Base-by-base conservation (phyloP, 441 rosid genomes). In the Viola pubescens region DNA sequence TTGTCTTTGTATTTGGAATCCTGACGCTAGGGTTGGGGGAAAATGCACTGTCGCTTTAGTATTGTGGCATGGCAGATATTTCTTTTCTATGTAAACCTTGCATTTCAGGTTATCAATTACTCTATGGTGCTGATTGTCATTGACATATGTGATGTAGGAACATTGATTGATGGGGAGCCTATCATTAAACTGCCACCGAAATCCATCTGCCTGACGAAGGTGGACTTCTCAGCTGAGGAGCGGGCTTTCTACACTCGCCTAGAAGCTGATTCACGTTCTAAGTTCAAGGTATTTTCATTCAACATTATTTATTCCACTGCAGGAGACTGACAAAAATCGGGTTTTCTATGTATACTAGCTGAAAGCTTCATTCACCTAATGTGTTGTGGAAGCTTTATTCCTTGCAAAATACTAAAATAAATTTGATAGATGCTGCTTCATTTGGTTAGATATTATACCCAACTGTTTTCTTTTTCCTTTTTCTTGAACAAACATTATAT, bases 101-200 rank as follows among this genome's bases (percentile, higher is more conserved):
- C 13, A 34, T 60, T 48, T 59, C 2, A 48, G 37, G n/a, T 57
- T 13, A 4, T 6, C n/a, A 46, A 46, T 12, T 46, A 8, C 34
- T 71, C 12, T 64, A 65, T 62, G 63, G 56, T 70, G 70, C 72
- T 54, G 26, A 65, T 64, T 63, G 52, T 61, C 48, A n/a, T 61
- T 62, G 34, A 37, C 56, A 47, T 73, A 54, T 77, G 50, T 67
- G 56, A 55, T 84, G 26, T 60, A 89, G 98, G 82, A 75, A 89
- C 98, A 58, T 59, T 84, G 73, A 81, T 94, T 64, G 85, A 88
- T 71, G 96, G 97, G 61, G 70, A 83, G 75, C 95, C 97, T 58
- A 89, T 94, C 66, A 75, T 94, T 59, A 81, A 69, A 16, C 73
- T 89, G 73, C 98, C 98, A 46, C 95, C 92, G 39, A 94, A 94